phyloP scores from a whole-genome alignment of 441 rosid species.

The Erysimum cheiri region DNA sequence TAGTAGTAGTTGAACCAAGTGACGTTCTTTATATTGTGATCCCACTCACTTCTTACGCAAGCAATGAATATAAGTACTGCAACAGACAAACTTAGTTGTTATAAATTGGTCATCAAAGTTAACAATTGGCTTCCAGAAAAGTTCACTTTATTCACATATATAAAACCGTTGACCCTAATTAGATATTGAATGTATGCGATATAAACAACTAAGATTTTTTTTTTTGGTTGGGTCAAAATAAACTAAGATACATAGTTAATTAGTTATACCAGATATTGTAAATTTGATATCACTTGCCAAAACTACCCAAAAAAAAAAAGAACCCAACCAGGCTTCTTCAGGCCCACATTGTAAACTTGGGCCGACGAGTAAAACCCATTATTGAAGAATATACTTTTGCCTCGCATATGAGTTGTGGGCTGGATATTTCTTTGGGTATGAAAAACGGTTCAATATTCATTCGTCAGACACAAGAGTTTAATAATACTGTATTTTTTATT shows the following conservation, averaged over 20 bases:
- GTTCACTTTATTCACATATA: constrained; percentile 10
- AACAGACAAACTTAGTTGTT: constrained; percentile 44
- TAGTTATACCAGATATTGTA: neutral
- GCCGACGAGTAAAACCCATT: neutral
- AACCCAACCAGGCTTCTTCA: neutral
- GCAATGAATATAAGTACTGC: constrained; percentile 38
- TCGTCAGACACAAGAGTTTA: neutral
- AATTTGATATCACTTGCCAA: neutral
- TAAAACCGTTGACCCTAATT: neutral
- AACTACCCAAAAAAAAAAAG: neutral
- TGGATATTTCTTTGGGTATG: neutral
- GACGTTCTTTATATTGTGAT: constrained; percentile 16
- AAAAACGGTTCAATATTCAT: constrained; percentile 1
- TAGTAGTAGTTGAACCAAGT: constrained; percentile 39
- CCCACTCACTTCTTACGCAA: constrained; percentile 38
- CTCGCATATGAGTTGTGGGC: neutral
- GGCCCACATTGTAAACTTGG: constrained; percentile 3
- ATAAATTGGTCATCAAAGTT: constrained; percentile 26
- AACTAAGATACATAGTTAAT: too few relatives aligned
- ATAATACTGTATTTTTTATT: too few relatives aligned
- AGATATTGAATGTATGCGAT: neutral
- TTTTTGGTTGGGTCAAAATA: too few relatives aligned
- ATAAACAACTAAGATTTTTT: neutral
- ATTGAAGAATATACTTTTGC: neutral
- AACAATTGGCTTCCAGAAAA: neutral